These are phyloP conservation scores for Fusarium verticillioides DNA, from an alignment of 2,329 filamentous ascomycete genomes.

Conservation along the genomic window DNA sequence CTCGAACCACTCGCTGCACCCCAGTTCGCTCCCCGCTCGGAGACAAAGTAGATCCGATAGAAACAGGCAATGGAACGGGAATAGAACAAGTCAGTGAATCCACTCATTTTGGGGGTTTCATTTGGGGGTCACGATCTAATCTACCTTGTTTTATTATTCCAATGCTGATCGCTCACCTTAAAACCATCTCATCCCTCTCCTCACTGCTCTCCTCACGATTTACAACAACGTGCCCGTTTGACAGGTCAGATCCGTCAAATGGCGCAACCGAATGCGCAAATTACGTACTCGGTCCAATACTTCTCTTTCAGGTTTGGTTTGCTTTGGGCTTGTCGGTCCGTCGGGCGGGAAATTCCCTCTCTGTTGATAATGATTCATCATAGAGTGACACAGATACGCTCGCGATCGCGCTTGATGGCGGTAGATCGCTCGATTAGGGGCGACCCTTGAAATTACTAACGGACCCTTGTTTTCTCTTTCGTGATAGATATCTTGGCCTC, in stretches of 20 bases:
- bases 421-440: conserved; percentile 32
- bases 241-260: conserved; percentile 11
- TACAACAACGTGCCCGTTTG: neutral
- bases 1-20: neutral
- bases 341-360: neutral
- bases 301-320: conserved; percentile 7
- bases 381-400: neutral
- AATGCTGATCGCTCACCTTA: neutral
- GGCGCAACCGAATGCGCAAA: conserved; percentile 34
- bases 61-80: conserved; percentile 7
- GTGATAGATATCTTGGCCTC: neutral
- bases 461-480: conserved; percentile 5
- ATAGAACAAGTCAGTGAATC: conserved; percentile 17
- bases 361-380: conserved; percentile 38
- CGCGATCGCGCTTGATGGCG: conserved; percentile 21
- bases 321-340: conserved; percentile 6
- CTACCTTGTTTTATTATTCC: neutral
- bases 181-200: neutral
- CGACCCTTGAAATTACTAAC: conserved; percentile 17
- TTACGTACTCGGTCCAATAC: conserved; percentile 24
- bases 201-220: no score
- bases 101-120: conserved; percentile 19
- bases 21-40: neutral
- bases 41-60: conserved; percentile 20
- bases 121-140: conserved; percentile 1